Evolutionary conservation across 768 basidiomycete species (phyloP).

Genomic region (Asterophora lycoperdoides): DNA sequence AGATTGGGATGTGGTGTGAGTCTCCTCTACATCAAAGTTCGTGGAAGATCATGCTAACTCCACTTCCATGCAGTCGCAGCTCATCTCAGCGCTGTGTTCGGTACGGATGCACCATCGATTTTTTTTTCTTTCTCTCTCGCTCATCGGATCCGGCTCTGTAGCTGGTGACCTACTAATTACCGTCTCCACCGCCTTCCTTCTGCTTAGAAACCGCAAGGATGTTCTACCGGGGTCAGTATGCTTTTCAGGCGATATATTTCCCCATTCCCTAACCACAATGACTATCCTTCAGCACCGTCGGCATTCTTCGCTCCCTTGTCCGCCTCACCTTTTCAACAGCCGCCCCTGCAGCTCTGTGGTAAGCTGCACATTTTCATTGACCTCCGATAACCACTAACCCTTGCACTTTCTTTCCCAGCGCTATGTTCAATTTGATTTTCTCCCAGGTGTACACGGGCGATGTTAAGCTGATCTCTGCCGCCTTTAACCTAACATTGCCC

Average conservation of each 20-base stretch:
- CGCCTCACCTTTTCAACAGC: conserved; percentile 29
- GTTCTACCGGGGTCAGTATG: conserved; percentile 25
- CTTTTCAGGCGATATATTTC: neutral
- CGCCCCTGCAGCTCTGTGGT: conserved; percentile 32
- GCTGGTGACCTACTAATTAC: conserved; percentile 29
- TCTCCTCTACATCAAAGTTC: neutral
- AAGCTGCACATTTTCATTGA: neutral
- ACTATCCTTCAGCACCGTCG: conserved; percentile 19
- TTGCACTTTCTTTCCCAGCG: conserved; percentile 14
- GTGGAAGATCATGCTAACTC: neutral
- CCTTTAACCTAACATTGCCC: conserved; percentile 28
- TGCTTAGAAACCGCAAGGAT: conserved; percentile 24
- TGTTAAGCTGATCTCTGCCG: conserved; percentile 22
- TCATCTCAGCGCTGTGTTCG: conserved; percentile 25
- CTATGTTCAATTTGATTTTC: conserved; percentile 32
- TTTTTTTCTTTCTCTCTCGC: neutral
- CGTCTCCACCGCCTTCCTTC: conserved; percentile 23
- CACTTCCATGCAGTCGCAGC: conserved; percentile 25
- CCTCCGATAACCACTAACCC: neutral
- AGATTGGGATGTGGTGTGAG: conserved; percentile 28
- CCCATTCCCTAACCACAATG: too few species aligned
- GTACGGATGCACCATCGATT: conserved; percentile 8
- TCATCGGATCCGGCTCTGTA: conserved; percentile 1
- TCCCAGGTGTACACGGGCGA: conserved; percentile 25
- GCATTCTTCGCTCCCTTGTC: conserved; percentile 25